These are phyloP conservation scores for Xylariaceae sp. DNA, from an alignment of 2,329 filamentous ascomycete genomes.

Conservation along the genomic window DNA sequence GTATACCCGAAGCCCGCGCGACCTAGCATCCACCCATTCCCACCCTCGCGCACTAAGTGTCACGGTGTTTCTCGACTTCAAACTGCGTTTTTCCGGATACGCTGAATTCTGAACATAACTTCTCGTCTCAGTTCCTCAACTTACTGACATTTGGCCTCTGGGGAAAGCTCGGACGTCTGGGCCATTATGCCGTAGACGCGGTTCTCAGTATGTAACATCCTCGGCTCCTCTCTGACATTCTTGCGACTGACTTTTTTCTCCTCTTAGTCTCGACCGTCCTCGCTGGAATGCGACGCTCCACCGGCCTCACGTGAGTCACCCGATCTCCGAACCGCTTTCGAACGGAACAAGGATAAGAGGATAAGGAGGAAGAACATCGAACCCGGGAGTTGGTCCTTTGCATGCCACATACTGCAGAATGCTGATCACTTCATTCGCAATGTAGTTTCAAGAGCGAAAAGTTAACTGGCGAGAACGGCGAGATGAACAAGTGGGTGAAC, in stretches of 20 bases:
- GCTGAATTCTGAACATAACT: slow-evolving; percentile 40
- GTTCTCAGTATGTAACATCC: slow-evolving; percentile 67
- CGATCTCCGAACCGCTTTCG: slow-evolving; percentile 14
- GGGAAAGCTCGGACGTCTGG: slow-evolving; percentile 84
- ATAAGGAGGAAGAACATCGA: background rate
- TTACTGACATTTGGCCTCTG: slow-evolving; percentile 65
- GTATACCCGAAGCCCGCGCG: background rate
- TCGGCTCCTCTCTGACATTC: background rate
- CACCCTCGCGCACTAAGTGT: background rate
- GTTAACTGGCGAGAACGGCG: slow-evolving; percentile 75
- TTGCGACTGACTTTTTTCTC: slow-evolving; percentile 20
- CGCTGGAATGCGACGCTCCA: slow-evolving; percentile 94
- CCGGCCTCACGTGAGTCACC: slow-evolving; percentile 85
- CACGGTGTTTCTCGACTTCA: background rate
- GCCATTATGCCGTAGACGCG: slow-evolving; percentile 94
- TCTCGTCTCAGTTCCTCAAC: slow-evolving; percentile 52
- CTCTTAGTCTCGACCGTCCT: slow-evolving; percentile 84
- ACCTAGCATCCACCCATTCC: background rate
- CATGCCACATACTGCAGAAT: background rate
- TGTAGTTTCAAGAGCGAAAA: slow-evolving; percentile 85
- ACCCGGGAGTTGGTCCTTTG: background rate
- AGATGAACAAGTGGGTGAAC: slow-evolving; percentile 82
- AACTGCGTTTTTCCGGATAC: slow-evolving; percentile 4
- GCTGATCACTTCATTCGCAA: slow-evolving; percentile 34
- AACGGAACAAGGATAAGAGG: background rate